Evolutionary conservation across 2,329 filamentous ascomycete species (phyloP).

Genomic region (Botrytis medusae): DNA sequence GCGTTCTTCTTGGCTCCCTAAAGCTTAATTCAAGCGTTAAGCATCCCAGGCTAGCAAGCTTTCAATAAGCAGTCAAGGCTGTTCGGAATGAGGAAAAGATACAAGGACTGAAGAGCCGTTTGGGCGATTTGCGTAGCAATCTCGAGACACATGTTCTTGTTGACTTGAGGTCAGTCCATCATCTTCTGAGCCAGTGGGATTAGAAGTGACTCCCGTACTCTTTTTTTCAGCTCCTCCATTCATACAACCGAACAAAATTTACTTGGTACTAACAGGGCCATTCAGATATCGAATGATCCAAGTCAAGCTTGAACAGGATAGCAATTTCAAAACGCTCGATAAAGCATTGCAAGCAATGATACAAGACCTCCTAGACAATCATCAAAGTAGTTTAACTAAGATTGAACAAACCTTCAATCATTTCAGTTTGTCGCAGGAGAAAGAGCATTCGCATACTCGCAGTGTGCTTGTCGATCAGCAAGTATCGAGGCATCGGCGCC

Average conservation of each 20-base stretch:
- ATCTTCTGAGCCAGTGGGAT: not conserved
- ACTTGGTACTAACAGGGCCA: not conserved
- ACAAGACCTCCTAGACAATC: not conserved
- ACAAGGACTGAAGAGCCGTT: not conserved
- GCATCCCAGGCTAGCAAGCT: not conserved
- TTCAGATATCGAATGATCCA: not conserved
- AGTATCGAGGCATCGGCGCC: not conserved
- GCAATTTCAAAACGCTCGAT: not conserved
- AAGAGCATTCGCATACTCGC: not conserved
- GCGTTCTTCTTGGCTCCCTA: not conserved
- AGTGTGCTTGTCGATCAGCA: not conserved
- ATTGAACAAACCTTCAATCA: not conserved
- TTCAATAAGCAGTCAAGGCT: not conserved
- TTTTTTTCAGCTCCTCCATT: not conserved
- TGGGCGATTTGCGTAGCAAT: not conserved
- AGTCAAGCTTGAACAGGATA: not conserved
- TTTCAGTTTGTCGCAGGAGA: not conserved
- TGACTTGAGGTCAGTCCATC: not conserved
- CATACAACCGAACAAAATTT: not conserved
- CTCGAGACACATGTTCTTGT: slow-evolving; percentile 6
- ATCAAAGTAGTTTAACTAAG: not conserved
- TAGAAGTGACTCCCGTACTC: not conserved
- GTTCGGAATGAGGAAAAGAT: not conserved
- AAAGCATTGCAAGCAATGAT: not conserved
- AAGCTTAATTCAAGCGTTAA: not conserved